A percentile compares a stretch with the other conserved stretches of the same genome.
Conservation (phyloP, 495 filamentous ascomycete genomes). For the Podospora pseudoanserina region DNA sequence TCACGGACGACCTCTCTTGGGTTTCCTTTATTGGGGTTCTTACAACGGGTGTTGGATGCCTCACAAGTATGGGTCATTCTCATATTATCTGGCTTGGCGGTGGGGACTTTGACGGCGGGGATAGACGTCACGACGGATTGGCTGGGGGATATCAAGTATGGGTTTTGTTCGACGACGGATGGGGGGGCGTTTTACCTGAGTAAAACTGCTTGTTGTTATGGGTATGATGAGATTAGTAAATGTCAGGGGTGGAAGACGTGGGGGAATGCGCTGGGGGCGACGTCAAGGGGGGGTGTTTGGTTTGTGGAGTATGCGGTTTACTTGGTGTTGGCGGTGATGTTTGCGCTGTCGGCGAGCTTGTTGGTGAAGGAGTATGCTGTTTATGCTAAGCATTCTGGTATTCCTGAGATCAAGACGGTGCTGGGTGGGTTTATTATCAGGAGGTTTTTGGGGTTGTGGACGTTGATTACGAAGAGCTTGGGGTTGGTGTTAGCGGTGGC, state of each 20-base stretch:
- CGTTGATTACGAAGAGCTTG: constrained; percentile 83
- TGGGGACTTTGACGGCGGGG: constrained; percentile 76
- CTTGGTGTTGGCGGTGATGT: constrained; percentile 73
- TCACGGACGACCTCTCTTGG: constrained; percentile 58
- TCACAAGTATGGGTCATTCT: constrained; percentile 90
- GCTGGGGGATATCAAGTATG: constrained; percentile 91
- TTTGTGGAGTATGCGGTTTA: constrained; percentile 85
- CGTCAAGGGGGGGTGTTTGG: constrained; percentile 65
- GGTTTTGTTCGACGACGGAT: constrained; percentile 74
- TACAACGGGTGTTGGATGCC: constrained; percentile 68
- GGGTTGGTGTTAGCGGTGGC: constrained; percentile 90
- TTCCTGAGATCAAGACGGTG: constrained; percentile 97
- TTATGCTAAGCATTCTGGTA: constrained; percentile 93
- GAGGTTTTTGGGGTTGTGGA: constrained; percentile 91
- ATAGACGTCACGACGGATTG: constrained; percentile 95
- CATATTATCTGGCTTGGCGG: constrained; percentile 68
- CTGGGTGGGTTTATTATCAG: constrained; percentile 92
- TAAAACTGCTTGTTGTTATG: constrained; percentile 86
- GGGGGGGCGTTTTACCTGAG: constrained; percentile 89
- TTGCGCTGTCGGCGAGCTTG: constrained; percentile 73
- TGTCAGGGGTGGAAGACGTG: constrained; percentile 85
- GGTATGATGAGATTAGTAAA: constrained; percentile 71
- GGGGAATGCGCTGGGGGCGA: constrained; percentile 66
- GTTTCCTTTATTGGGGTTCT: constrained; percentile 59
- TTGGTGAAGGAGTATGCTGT: constrained; percentile 80